Conservation (phyloP, 331 rosid species). For the Rhamnella rubrinervis region DNA sequence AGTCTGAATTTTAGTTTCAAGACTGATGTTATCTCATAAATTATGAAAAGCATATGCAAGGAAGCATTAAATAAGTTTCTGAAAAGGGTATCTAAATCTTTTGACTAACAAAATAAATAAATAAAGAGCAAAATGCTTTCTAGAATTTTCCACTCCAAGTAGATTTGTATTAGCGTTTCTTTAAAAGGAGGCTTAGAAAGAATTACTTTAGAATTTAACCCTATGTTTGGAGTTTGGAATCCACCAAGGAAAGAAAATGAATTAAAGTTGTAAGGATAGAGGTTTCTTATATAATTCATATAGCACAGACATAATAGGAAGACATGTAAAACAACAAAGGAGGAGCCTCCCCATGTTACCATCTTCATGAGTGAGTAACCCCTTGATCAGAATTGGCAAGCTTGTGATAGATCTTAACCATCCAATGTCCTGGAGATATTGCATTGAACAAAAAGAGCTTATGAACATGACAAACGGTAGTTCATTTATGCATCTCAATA, state of each 20-base stretch:
- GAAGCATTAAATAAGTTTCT: neutral
- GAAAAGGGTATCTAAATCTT: neutral
- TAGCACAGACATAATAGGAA: neutral
- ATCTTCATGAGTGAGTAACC: conserved; percentile 64
- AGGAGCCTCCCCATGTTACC: conserved; percentile 34
- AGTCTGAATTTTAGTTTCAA: neutral
- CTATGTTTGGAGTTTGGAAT: too few relatives aligned
- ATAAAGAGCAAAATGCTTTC: too few relatives aligned
- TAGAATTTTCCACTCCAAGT: neutral
- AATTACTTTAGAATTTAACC: too few relatives aligned
- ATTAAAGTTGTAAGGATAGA: too few relatives aligned
- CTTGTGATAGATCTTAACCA: conserved; percentile 63
- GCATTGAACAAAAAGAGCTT: neutral
- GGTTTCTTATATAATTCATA: too few relatives aligned
- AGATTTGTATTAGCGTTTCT: neutral
- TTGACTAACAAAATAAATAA: neutral
- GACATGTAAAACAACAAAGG: neutral
- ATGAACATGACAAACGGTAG: neutral
- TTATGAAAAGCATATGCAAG: neutral
- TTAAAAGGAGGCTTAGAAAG: neutral
- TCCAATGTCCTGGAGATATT: conserved; percentile 42
- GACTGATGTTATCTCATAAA: neutral
- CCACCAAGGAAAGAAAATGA: too few relatives aligned
- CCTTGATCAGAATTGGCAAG: conserved; percentile 65
- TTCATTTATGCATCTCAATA: too few relatives aligned